These are phyloP conservation scores for Cercospora sp. DNA, from an alignment of 2,329 filamentous ascomycete species.

Conservation along the genomic window DNA sequence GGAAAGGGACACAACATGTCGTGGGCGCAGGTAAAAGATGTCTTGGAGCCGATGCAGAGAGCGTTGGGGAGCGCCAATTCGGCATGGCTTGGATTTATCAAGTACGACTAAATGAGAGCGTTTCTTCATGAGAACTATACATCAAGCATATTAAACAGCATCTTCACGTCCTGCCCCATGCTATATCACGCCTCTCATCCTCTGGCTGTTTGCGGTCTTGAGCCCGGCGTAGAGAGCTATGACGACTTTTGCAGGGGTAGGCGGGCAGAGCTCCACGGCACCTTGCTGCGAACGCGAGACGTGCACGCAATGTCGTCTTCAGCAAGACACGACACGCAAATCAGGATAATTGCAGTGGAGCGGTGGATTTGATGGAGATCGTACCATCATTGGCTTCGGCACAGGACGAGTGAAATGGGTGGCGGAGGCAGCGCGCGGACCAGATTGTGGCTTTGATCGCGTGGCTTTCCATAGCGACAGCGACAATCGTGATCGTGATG, in stretches of 20 bases:
- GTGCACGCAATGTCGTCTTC: not conserved
- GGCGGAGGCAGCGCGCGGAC: not conserved
- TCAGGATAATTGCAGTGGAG: not conserved
- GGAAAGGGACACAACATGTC: not conserved
- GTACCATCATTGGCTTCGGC: conserved; percentile 1
- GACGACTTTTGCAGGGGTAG: not conserved
- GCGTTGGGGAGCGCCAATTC: not conserved
- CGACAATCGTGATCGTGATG: not conserved
- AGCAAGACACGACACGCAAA: not conserved
- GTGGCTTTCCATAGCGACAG: not conserved
- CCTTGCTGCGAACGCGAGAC: not conserved
- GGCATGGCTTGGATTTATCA: not conserved
- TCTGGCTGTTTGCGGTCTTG: not conserved
- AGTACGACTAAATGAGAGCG: not conserved
- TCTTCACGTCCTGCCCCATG: not conserved
- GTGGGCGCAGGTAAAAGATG: not conserved
- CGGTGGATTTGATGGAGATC: not conserved
- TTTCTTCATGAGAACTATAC: not conserved
- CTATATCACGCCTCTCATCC: not conserved
- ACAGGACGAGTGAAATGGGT: not conserved
- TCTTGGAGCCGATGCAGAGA: not conserved
- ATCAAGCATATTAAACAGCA: not conserved
- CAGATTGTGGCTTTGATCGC: not conserved
- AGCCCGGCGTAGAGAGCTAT: not conserved
- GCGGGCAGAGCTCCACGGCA: not conserved